Evolutionary conservation across 805 yeast species (phyloP).

Genomic region (Hanseniaspora taiwanica): DNA sequence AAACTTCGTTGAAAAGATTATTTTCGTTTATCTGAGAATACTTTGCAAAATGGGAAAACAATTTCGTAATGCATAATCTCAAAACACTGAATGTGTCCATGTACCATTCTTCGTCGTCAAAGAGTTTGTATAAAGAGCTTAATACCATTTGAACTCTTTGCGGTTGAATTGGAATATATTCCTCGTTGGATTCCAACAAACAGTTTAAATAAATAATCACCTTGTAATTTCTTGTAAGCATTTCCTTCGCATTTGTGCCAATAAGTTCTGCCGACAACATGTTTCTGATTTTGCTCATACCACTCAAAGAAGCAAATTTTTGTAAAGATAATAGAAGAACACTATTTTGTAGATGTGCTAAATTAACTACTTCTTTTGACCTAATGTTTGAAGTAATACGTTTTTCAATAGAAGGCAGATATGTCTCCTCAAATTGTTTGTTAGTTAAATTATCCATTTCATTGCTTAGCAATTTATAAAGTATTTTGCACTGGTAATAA

Average conservation of each 20-base stretch:
- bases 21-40: conserved; percentile 7
- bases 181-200: conserved; percentile 18
- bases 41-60: conserved; percentile 24
- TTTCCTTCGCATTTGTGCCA: conserved; percentile 34
- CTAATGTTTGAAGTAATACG: conserved; percentile 23
- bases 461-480: conserved; percentile 21
- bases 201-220: conserved; percentile 36
- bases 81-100: conserved; percentile 38
- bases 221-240: conserved; percentile 30
- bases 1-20: conserved; percentile 28
- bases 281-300: conserved; percentile 42
- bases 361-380: conserved; percentile 21
- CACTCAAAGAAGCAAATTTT: conserved; percentile 24
- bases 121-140: conserved; percentile 39
- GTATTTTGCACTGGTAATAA: conserved; percentile 26
- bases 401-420: conserved; percentile 17
- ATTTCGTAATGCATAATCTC: conserved; percentile 38
- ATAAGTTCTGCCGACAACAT: conserved; percentile 51
- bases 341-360: conserved; percentile 19
- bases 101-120: conserved; percentile 48
- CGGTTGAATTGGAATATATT: conserved; percentile 36
- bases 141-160: conserved; percentile 56
- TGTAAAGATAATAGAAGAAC: conserved; percentile 23
- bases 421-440: conserved; percentile 14
- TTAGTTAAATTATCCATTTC: conserved; percentile 19